Base-by-base conservation (phyloP, 495 filamentous ascomycete genomes). In the Penicillium desertorum region DNA sequence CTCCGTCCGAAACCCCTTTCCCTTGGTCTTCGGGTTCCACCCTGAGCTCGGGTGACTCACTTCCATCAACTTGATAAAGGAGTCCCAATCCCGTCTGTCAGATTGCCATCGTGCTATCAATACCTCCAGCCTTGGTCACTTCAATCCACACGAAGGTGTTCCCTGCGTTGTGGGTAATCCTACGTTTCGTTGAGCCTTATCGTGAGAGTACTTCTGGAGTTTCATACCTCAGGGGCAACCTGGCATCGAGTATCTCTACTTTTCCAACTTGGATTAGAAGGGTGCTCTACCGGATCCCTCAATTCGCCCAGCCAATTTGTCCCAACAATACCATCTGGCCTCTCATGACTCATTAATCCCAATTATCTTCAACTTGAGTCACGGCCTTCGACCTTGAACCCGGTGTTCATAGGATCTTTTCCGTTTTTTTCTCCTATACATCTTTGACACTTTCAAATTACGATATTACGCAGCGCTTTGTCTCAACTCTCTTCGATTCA, bases 401-500 rank as follows among this genome's bases (percentile, higher is more conserved):
- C 63, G 73, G 73, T 71, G 73, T 77, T 76, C 66, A 71, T 64
- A 72, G 69, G 72, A 59, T 70, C 44, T 32, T 59, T 62, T 59
- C 52, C 51, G 47, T 69, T 39, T 6, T 63, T 65, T 62, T 59
- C 54, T 64, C 64, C 57, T 68, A 66, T 71, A 69, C 58, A 64
- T 67, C 61, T 64, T 62, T 62, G 58, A 46, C 41, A 61, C 34
- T 57, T 58, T 55, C 19, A 11, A 45, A 42, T 78, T 66, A 80
- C 79, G 79, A 81, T 74, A 70, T 76, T 72, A 81, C 79, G 79
- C 74, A 81, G 77, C 78, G 76, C 64, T 74, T 64, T 62, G 42
- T 51, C 51, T 59, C 56, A 23, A 63, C 58, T 55, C 51, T 53
- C 55, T 58, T 73, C 59, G 45, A 45, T 71, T 66, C 49, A 27